Percentiles rank a stretch among this genome's conserved stretches.
Evolutionary conservation across 306 rosid species (phyloP).

Genomic region (Prunus padus): DNA sequence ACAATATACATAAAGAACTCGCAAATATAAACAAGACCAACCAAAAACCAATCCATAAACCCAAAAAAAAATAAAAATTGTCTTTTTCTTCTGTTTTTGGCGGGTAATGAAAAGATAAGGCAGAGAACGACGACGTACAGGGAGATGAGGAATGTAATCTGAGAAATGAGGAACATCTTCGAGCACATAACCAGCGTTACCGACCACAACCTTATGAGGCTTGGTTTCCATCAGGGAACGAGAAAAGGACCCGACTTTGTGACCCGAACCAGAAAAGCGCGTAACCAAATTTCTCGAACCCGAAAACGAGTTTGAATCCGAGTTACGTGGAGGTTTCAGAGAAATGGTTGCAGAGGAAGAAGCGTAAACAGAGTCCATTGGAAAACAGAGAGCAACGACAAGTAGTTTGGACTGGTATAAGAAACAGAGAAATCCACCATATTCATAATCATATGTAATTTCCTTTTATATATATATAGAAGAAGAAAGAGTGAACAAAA

Average conservation of each 20-base stretch:
- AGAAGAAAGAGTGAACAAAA: background rate
- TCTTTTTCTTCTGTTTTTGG: background rate
- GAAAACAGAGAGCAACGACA: background rate
- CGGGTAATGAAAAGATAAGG: background rate
- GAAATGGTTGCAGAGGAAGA: conserved; percentile 2
- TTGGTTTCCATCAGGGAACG: conserved; percentile 33
- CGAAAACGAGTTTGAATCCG: background rate
- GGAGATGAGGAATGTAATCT: conserved; percentile 71
- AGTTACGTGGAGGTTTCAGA: conserved; percentile 3
- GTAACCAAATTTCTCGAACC: background rate
- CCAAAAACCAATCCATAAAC: background rate
- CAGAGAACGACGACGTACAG: conserved; percentile 45
- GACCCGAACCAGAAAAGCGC: conserved; percentile 3
- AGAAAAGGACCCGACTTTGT: background rate
- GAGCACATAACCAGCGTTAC: conserved; percentile 65
- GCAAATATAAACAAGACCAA: background rate
- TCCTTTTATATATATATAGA: background rate
- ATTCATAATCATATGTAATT: background rate
- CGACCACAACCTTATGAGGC: conserved; percentile 43
- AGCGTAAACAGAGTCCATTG: background rate
- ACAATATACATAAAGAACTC: background rate
- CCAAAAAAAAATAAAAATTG: background rate
- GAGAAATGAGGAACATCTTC: conserved; percentile 84
- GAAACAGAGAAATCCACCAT: background rate
- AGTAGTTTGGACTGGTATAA: background rate